Base-by-base conservation (phyloP, 2,329 filamentous ascomycete genomes). In the Canariomyces notabilis region DNA sequence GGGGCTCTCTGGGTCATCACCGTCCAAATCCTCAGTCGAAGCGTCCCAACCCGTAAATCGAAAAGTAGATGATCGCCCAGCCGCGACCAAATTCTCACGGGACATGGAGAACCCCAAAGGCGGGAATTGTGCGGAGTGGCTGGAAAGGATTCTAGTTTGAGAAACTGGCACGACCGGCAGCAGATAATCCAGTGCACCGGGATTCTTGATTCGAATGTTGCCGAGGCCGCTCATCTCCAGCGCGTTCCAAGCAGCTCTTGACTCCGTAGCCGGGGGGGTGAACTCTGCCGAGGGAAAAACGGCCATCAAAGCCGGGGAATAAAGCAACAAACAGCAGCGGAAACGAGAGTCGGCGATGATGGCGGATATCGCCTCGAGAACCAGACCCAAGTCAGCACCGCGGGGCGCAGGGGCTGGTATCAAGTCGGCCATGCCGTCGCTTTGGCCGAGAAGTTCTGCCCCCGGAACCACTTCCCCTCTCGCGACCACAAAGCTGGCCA, bases 301-400 rank as follows among this genome's bases (percentile, higher is more conserved):
- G 16, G 83, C 79, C 46, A 87, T 67, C 33, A 89, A 79, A 0
- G 80, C 76, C 2, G 83, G 83, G 1, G 85, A 84, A 49, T 78
- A 83, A 35, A 85, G 67, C 39, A 87, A 75, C 57, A 87, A 79
- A 53, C 83, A 83, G 8, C 87, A 83, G 44, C 89, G 80, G 64
- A 84, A 87, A 55, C 83, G 84, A 1, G 91, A 96, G 57, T 87
- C 80, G 50, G 82, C 78, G 40, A 95, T 78, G 38, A 96, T 85
- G 37, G 82, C 77, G 16, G 82, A 77, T 41, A 95, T 79, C 0
- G 90, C 87, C 51, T 89, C 83, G 6, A 97, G 68, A 15, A 95
- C 77, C 8, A 81, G 80, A 2, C 81, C 75, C 32, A 95, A 67
- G 49, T 77, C 79, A 20, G 79, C 72, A 14, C 70, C 71, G 12